phyloP scores from a whole-genome alignment of 192 early-diverging fungal species.

The Cladochytrium replicatum region DNA sequence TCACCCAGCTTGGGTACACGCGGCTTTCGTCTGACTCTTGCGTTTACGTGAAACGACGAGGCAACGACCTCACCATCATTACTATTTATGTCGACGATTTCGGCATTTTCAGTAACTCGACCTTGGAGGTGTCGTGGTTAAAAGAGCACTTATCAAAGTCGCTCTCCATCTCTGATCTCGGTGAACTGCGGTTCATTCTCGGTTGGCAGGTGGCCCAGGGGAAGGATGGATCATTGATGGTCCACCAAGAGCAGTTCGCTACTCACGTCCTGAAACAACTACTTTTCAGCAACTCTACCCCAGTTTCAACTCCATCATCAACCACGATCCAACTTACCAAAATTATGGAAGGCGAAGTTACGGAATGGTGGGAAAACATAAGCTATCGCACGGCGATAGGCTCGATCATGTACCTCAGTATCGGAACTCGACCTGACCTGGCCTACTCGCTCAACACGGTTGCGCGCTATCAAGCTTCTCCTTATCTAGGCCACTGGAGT shows the following conservation, averaged over 20 bases:
- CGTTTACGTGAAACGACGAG: constrained; percentile 10
- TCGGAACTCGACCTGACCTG: constrained; percentile 12
- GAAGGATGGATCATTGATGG: too few relatives aligned
- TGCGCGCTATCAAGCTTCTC: too few relatives aligned
- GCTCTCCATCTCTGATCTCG: neutral
- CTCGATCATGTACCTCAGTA: constrained; percentile 13
- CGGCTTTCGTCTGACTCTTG: constrained; percentile 2
- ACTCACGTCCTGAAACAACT: too few relatives aligned
- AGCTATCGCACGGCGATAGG: constrained; percentile 4
- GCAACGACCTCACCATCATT: constrained; percentile 1
- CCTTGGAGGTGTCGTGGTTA: neutral
- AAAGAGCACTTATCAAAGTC: neutral
- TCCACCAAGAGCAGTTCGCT: too few relatives aligned
- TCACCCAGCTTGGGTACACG: constrained; percentile 2
- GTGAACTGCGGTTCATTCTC: neutral
- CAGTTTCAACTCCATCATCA: too few relatives aligned
- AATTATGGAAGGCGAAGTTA: too few relatives aligned
- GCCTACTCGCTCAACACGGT: too few relatives aligned
- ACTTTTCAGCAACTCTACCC: too few relatives aligned
- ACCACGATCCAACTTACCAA: too few relatives aligned
- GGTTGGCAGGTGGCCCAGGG: too few relatives aligned
- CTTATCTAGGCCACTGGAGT: too few relatives aligned
- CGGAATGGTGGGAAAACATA: too few relatives aligned
- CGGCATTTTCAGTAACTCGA: constrained; percentile 7
- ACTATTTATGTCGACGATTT: constrained; percentile 32